Evolutionary conservation across 1,139 yeast genomes (phyloP), one percentile per base, ranked within the genome.

Genomic region (Geotrichum candidum): DNA sequence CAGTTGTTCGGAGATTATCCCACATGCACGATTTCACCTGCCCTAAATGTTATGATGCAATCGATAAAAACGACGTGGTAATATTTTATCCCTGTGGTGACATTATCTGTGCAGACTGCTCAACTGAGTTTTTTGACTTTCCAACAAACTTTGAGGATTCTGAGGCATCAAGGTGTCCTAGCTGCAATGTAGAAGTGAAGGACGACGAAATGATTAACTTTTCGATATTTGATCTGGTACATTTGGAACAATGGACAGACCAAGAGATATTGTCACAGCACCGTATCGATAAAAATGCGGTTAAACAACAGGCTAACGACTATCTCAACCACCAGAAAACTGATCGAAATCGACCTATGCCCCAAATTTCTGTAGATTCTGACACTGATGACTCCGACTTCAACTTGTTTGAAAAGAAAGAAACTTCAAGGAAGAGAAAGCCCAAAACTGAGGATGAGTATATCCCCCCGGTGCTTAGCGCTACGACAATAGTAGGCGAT

Each of bases 41-140:
- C 73, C 87, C 91, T 1, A 74, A 84, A 56, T 90, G 97, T 71
- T 76, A 78, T 66, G 92, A 87, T 65, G 82, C 81, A 10, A 72
- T 82, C n/a, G 81, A 83, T 7, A 77, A 76, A 33, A 80, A 79
- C 51, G 77, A 77, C 29, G 77, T 82, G 2, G 65, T 66, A 7
- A 62, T 73, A 22, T 59, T 69, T 52, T 59, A 62, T n/a, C 70
- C 74, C 1, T 75, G 77, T 60, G 75, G 75, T 5, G 77, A 75
- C 56, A 60, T 61, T 31, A 57, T 72, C 23, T 75, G 78, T 64
- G 59, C 65, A 9, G 75, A 72, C 38, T 75, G 78, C 55, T 58
- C 67, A 7, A 63, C 66, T 3, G 65, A 63, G 18, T 67, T 63
- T 55, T 67, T 67, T 38, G 55, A 65, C 15, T 55, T 63, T 13